These are phyloP conservation scores for Sugiyamaella chiloensis DNA, from an alignment of 805 yeast species.

Conservation along the genomic window DNA sequence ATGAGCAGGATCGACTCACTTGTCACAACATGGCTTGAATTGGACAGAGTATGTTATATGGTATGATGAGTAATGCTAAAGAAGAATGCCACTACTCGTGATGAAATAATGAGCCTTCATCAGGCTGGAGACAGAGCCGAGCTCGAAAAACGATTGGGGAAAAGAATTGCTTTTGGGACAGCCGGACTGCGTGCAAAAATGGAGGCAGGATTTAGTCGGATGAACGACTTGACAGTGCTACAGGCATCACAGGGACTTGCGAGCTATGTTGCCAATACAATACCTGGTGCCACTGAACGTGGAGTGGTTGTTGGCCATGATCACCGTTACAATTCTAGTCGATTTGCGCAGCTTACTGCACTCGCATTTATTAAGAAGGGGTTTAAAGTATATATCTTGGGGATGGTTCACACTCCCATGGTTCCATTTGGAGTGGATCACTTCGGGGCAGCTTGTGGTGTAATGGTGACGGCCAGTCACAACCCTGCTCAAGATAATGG, in stretches of 20 bases:
- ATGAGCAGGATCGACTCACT: constrained; percentile 13
- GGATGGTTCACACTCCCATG: constrained; percentile 73
- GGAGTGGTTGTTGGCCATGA: constrained; percentile 84
- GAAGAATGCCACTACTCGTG: constrained; percentile 40
- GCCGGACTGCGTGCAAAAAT: constrained; percentile 86
- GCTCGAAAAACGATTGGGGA: constrained; percentile 49
- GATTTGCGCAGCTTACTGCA: constrained; percentile 78
- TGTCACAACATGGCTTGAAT: constrained; percentile 22
- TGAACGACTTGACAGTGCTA: constrained; percentile 84
- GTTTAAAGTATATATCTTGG: constrained; percentile 55
- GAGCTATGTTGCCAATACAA: constrained; percentile 31
- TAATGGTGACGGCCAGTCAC: constrained; percentile 85
- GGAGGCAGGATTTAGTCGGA: constrained; percentile 87
- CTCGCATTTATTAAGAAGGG: constrained; percentile 68
- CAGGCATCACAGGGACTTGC: constrained; percentile 67
- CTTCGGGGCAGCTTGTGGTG: constrained; percentile 67
- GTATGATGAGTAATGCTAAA: neutral
- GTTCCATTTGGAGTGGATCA: constrained; percentile 83
- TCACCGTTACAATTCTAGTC: constrained; percentile 75
- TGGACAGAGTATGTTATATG: constrained; percentile 18
- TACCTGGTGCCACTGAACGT: constrained; percentile 32
- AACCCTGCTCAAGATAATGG: constrained; percentile 68
- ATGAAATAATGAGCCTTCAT: constrained; percentile 51
- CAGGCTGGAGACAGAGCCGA: constrained; percentile 38
- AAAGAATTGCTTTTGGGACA: constrained; percentile 76